Evolutionary conservation across 2,329 filamentous ascomycete species (phyloP), one percentile per base, ranked within the genome.

Genomic region (Parasarocladium wereldwijsianum): DNA sequence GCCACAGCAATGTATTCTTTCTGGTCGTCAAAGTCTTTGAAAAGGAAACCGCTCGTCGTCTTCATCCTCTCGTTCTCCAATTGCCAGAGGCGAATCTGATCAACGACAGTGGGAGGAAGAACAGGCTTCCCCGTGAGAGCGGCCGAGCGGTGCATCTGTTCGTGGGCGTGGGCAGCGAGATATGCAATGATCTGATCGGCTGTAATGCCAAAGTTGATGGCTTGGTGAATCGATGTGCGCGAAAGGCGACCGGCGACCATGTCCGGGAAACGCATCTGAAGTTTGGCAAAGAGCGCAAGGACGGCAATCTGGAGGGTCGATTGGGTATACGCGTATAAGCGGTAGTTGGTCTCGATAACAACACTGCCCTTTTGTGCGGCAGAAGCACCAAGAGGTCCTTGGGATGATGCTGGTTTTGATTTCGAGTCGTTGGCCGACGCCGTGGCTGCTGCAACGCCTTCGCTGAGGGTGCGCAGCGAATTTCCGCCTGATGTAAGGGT

Each of bases 1-100:
- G 72, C 66, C 8, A 83, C 69, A 25, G 70, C 74, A 29, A 69
- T 61, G 47, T 83, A 90, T 48, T 86, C 80, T 33, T 66, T 66
- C 30, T 64, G 58, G 18, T 65, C 74, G 24, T 74, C 71, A 46
- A 96, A 93, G 38, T 96, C 87, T 45, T 79, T 78, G 61, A 98
- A 93, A 17, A 96, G 52, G 50, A 84, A 96, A 0, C 90, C 90
- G 1, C 67, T 60, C 5, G 75, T 84, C 2, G 81, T 74, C 50
- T 80, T 81, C 70, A 98, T 92, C 29, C 90, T 71, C 58, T 98
- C 90, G 39, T 87, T 85, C 54, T 98, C 90, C 31, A 96, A 75
- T 59, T 98, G 87, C 90, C 90, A 98, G 13, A 98, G 70, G 3
- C 86, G 70, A 44, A 98, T 94, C 60, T 98, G 90, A 54, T 98